Evolutionary conservation across 2,329 filamentous ascomycete species (phyloP).

Genomic region (Fusarium subtropicale): DNA sequence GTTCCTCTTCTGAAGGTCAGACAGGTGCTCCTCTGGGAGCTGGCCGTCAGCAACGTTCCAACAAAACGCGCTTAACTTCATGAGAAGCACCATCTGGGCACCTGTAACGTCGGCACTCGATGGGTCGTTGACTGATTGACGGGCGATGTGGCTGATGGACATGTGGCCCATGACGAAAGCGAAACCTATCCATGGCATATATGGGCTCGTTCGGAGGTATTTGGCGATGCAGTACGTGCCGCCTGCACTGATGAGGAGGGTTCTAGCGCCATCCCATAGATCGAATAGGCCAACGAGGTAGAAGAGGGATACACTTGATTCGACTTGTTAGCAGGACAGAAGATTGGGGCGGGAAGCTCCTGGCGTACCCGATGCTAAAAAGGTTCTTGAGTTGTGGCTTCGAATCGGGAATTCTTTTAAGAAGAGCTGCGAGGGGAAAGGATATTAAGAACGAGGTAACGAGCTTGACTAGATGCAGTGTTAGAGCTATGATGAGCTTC

Average conservation of each 20-base stretch:
- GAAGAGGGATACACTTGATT: constrained; percentile 78
- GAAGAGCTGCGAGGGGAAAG: constrained; percentile 86
- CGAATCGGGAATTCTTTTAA: constrained; percentile 90
- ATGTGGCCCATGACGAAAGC: constrained; percentile 95
- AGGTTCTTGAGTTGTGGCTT: constrained; percentile 87
- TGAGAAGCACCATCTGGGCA: constrained; percentile 97
- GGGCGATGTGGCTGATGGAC: constrained; percentile 87
- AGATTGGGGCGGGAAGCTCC: neutral
- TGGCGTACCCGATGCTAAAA: constrained; percentile 79
- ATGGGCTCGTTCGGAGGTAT: constrained; percentile 80
- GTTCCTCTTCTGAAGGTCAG: constrained; percentile 85
- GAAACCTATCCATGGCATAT: constrained; percentile 98
- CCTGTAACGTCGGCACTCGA: constrained; percentile 86
- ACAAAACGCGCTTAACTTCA: constrained; percentile 96
- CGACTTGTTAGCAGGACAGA: constrained; percentile 7
- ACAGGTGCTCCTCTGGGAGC: constrained; percentile 81
- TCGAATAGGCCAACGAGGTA: constrained; percentile 95
- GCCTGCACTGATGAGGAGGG: constrained; percentile 80
- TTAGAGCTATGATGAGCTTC: constrained; percentile 26
- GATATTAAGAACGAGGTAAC: constrained; percentile 91
- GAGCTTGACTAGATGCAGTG: constrained; percentile 78
- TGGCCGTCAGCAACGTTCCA: constrained; percentile 98
- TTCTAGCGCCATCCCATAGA: constrained; percentile 85
- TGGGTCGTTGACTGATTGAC: constrained; percentile 77
- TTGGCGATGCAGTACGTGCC: constrained; percentile 87